These are phyloP conservation scores for Cyclotella distinguenda DNA, from an alignment of 108 stramenopile genomes.

Conservation along the genomic window DNA sequence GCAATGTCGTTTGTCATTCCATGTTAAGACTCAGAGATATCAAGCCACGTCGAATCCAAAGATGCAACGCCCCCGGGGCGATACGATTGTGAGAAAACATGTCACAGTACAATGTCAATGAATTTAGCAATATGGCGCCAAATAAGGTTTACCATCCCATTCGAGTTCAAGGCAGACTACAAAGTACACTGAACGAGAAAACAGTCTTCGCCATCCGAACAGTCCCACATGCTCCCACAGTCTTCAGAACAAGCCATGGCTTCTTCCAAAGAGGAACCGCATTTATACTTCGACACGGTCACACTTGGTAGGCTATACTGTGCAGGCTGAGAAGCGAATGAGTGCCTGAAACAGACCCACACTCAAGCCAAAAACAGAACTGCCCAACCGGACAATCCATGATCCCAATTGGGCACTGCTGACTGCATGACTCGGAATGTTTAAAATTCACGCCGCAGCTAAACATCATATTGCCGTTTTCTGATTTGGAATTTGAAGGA, in stretches of 20 bases:
- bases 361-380: slow-evolving; percentile 27
- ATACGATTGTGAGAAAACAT: no score
- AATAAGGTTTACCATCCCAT: no score
- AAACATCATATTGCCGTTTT: slow-evolving; percentile 1
- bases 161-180: no score
- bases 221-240: slow-evolving; percentile 13
- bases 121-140: no score
- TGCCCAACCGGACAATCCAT: slow-evolving; percentile 19
- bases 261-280: slow-evolving; percentile 16
- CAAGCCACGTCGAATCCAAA: no score
- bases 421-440: slow-evolving; percentile 8
- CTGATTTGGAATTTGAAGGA: neutral
- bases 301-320: neutral
- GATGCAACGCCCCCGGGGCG: no score
- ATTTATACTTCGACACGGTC: slow-evolving; percentile 16
- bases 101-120: no score
- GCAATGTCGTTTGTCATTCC: no score
- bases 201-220: slow-evolving; percentile 25
- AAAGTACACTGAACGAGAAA: slow-evolving; percentile 17
- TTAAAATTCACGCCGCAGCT: slow-evolving; percentile 14
- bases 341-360: neutral
- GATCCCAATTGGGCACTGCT: slow-evolving; percentile 15
- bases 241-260: slow-evolving; percentile 23
- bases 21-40: no score
- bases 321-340: neutral